Percentiles rank a stretch among this genome's conserved stretches.
Evolutionary conservation across 495 filamentous ascomycete genomes (phyloP).

Genomic region (Penicillium flavigenum): DNA sequence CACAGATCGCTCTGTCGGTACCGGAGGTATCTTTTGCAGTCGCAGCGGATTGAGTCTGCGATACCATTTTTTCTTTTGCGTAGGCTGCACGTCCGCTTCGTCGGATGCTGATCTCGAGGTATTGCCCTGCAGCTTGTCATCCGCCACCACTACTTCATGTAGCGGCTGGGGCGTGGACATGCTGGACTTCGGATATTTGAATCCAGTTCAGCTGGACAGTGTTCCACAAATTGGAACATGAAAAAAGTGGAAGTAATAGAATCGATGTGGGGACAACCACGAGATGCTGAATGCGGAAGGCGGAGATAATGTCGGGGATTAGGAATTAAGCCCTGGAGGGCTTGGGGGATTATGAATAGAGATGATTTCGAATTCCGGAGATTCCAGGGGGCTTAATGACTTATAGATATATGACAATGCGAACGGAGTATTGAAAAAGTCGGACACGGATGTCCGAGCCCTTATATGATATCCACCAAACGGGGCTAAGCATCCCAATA

Average conservation of each 20-base stretch:
- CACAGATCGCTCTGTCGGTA: slow-evolving; percentile 50
- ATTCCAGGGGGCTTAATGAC: no score
- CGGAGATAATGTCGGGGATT: background rate
- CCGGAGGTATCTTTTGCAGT: slow-evolving; percentile 48
- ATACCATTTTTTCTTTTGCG: slow-evolving; percentile 50
- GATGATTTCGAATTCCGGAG: background rate
- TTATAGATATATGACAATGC: no score
- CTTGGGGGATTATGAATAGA: background rate
- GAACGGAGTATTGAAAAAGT: background rate
- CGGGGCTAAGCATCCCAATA: background rate
- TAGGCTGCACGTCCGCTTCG: slow-evolving; percentile 13
- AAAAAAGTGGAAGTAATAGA: background rate
- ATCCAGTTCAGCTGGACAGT: background rate
- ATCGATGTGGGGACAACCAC: background rate
- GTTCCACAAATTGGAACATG: background rate
- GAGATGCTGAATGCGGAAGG: background rate
- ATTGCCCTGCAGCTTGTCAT: slow-evolving; percentile 16
- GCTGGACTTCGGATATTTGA: background rate
- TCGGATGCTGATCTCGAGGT: slow-evolving; percentile 22
- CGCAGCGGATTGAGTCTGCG: slow-evolving; percentile 56
- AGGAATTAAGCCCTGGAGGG: background rate
- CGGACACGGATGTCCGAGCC: background rate
- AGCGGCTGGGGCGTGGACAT: slow-evolving; percentile 25
- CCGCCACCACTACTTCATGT: slow-evolving; percentile 18
- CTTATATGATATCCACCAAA: background rate